A percentile compares a stretch with the other conserved stretches of the same genome.
Conservation (phyloP, 257 asterid species). For the Dorcoceras hygrometricum region DNA sequence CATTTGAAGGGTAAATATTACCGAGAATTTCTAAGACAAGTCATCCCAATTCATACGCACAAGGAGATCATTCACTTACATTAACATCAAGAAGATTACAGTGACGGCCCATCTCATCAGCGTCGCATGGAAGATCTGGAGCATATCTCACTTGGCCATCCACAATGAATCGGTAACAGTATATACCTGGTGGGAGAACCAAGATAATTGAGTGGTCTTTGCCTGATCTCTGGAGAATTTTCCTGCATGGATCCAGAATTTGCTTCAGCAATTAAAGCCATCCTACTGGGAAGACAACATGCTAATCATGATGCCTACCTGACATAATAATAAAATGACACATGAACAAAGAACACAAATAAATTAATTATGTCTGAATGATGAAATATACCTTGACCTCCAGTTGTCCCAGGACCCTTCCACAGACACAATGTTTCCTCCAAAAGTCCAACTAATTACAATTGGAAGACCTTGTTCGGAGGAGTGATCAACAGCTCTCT, state of each 20-base stretch:
- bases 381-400: constrained; percentile 59
- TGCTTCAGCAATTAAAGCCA: constrained; percentile 16
- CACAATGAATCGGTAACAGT: constrained; percentile 72
- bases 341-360: neutral
- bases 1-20: neutral
- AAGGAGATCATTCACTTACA: constrained; percentile 43
- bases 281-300: constrained; percentile 8
- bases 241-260: constrained; percentile 47
- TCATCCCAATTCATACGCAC: constrained; percentile 13
- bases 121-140: constrained; percentile 75
- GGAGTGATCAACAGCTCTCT: constrained; percentile 33
- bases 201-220: constrained; percentile 79
- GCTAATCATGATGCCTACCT: constrained; percentile 2
- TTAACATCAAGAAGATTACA: constrained; percentile 84
- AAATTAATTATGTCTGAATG: constrained; percentile 20
- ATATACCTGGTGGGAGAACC: constrained; percentile 79
- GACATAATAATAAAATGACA: constrained; percentile 17
- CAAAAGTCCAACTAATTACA: constrained; percentile 54
- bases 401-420: constrained; percentile 99
- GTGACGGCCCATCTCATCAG: constrained; percentile 53
- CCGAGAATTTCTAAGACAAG: neutral
- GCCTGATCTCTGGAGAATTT: constrained; percentile 72
- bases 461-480: constrained; percentile 48
- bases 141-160: constrained; percentile 70
- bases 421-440: constrained; percentile 70